These are phyloP conservation scores for Corynascus novoguineensis DNA, from an alignment of 495 filamentous ascomycete genomes.

Conservation along the genomic window DNA sequence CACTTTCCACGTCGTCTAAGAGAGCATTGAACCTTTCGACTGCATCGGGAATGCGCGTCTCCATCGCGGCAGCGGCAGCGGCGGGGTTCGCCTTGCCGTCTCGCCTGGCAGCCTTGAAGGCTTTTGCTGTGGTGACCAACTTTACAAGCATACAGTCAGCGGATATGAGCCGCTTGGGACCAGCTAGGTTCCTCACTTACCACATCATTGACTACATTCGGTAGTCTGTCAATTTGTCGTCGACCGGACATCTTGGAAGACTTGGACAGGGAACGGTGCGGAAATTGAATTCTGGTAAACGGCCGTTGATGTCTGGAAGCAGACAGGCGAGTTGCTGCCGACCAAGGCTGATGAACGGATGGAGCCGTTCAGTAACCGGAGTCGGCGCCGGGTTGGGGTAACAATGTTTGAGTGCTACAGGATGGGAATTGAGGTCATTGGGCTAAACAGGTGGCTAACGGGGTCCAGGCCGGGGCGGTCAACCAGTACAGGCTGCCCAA, in stretches of 20 bases:
- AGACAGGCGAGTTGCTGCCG: neutral
- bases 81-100: conserved; percentile 33
- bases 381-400: neutral
- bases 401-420: too few species aligned
- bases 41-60: conserved; percentile 33
- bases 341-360: neutral
- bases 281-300: neutral
- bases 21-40: conserved; percentile 43
- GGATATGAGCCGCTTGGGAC: neutral
- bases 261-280: neutral
- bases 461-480: too few species aligned
- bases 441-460: too few species aligned
- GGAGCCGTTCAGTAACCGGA: neutral
- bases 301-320: too few species aligned
- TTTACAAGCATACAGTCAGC: conserved; percentile 27
- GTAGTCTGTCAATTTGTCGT: conserved; percentile 37
- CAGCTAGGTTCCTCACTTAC: conserved; percentile 28
- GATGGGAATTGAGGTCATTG: too few species aligned
- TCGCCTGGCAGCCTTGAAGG: conserved; percentile 35
- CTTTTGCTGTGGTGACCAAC: conserved; percentile 49
- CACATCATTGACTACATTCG: conserved; percentile 44
- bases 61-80: conserved; percentile 28
- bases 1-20: conserved; percentile 47
- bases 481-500: too few species aligned
- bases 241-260: conserved; percentile 33